These are phyloP conservation scores for Phytopythium ostracodes DNA, from an alignment of 352 stramenopile genomes.

Conservation along the genomic window DNA sequence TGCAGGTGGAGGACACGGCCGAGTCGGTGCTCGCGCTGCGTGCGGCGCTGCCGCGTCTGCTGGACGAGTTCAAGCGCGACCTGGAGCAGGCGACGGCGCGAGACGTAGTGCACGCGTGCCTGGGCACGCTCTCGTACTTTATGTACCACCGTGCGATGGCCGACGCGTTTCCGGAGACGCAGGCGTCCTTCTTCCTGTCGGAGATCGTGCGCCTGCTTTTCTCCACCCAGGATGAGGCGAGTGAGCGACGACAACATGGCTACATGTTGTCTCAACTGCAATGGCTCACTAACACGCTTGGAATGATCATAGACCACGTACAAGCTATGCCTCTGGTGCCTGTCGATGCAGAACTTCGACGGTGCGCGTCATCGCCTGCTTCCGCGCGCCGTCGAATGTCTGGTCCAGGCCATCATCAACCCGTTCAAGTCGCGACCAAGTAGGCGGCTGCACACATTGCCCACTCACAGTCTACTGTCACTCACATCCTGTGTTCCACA, in stretches of 20 bases:
- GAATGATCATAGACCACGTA: slow-evolving; percentile 32
- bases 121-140: slow-evolving; percentile 67
- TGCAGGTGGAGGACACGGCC: slow-evolving; percentile 51
- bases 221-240: slow-evolving; percentile 47
- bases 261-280: neutral
- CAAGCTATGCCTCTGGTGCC: slow-evolving; percentile 65
- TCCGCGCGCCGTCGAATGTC: slow-evolving; percentile 44
- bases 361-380: slow-evolving; percentile 39
- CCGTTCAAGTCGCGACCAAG: slow-evolving; percentile 64
- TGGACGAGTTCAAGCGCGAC: slow-evolving; percentile 43
- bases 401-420: slow-evolving; percentile 69
- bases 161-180: slow-evolving; percentile 27
- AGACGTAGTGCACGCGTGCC: slow-evolving; percentile 34
- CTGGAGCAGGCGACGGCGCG: slow-evolving; percentile 34
- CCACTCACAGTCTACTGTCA: too few species aligned
- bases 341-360: slow-evolving; percentile 59
- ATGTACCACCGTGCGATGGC: slow-evolving; percentile 50
- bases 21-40: slow-evolving; percentile 37
- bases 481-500: neutral
- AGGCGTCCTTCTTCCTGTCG: slow-evolving; percentile 37
- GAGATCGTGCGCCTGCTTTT: slow-evolving; percentile 48
- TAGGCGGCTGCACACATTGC: slow-evolving; percentile 10
- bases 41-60: slow-evolving; percentile 26
- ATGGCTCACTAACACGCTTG: neutral
- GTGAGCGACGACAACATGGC: neutral